These are phyloP conservation scores for Raffaelea ambrosiae DNA, from an alignment of 2,329 filamentous ascomycete species.

Conservation along the genomic window DNA sequence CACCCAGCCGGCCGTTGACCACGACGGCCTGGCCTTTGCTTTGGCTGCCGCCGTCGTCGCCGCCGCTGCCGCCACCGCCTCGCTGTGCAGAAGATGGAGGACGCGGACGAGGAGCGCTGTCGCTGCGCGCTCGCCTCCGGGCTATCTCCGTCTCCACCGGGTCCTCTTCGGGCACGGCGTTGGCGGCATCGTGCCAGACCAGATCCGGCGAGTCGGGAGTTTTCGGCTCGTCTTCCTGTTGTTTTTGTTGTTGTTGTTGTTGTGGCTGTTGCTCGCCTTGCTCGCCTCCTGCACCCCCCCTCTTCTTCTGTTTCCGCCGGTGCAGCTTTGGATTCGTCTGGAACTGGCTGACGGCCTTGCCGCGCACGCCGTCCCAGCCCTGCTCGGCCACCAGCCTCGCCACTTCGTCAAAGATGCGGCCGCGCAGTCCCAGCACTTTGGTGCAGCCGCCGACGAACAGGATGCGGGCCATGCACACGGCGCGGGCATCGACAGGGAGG, in stretches of 20 bases:
- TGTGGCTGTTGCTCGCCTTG: no score
- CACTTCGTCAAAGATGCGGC: conserved; percentile 69
- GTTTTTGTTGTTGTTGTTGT: no score
- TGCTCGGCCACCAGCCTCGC: conserved; percentile 53
- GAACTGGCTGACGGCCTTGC: conserved; percentile 54
- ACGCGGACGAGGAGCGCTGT: conserved; percentile 17
- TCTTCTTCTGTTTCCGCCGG: neutral
- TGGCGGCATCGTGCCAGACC: conserved; percentile 31
- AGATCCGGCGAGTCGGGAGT: conserved; percentile 7
- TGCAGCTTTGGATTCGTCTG: conserved; percentile 35
- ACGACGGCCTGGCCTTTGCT: conserved; percentile 28
- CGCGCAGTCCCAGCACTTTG: conserved; percentile 69
- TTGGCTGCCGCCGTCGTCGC: neutral
- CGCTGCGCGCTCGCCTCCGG: conserved; percentile 17
- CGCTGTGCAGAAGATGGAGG: neutral
- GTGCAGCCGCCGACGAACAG: conserved; percentile 78
- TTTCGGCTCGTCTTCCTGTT: conserved; percentile 14
- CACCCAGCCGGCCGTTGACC: conserved; percentile 49
- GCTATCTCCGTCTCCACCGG: conserved; percentile 50
- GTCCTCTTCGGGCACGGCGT: conserved; percentile 41
- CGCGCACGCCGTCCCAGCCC: conserved; percentile 72
- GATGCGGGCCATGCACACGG: conserved; percentile 80
- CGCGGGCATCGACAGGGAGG: conserved; percentile 73
- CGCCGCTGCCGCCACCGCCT: neutral
- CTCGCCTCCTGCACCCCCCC: no score